Evolutionary conservation across 2,329 filamentous ascomycete species (phyloP), one percentile per base, ranked within the genome.

Genomic region (Shiraia bambusicola): DNA sequence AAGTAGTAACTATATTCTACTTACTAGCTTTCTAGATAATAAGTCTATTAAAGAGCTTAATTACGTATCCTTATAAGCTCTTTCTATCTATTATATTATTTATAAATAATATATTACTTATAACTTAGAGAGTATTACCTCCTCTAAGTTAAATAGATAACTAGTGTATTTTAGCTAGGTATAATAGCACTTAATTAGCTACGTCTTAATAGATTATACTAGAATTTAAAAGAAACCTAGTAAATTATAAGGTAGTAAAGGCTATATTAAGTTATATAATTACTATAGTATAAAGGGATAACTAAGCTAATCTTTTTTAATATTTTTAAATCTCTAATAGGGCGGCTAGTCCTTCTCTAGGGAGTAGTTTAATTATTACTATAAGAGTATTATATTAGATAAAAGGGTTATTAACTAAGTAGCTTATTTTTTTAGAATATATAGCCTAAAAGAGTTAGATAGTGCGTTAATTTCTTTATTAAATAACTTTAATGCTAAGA

Each of bases 1-100:
- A 49, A 10, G 36, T 51, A 2, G 35, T 51, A 2, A 48, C 40
- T 13, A 30, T 50, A 31, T 47, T 38, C 31, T 50, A 26, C 16
- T 45, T 45, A 15, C n/a, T 40, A n/a, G 28, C 32, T 37, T 25
- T 15, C 40, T 17, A 47, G 5, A 28, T 26, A 24, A 50, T 40
- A 4, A 41, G 31, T 34, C 39, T 28, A 12, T 28, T 25, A 33
- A 48, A 48, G 15, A 51, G 30, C 27, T 46, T 47, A 17, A 50
- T 42, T 11, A 28, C 31, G 19, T 44, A 50, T 27, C 40, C 42
- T 30, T 50, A 13, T 5, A 6, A 29, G 14, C 27, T 27, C 25
- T 27, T 27, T n/a, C n/a, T n/a, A n/a, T n/a, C n/a, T n/a, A n/a
- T n/a, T n/a, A n/a, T n/a, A n/a, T n/a, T n/a, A n/a, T n/a, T n/a